A percentile compares a stretch with the other conserved stretches of the same genome.
These are phyloP conservation scores for Veloboletus limbatus DNA, from an alignment of 1,284 basidiomycete genomes.

Conservation along the genomic window DNA sequence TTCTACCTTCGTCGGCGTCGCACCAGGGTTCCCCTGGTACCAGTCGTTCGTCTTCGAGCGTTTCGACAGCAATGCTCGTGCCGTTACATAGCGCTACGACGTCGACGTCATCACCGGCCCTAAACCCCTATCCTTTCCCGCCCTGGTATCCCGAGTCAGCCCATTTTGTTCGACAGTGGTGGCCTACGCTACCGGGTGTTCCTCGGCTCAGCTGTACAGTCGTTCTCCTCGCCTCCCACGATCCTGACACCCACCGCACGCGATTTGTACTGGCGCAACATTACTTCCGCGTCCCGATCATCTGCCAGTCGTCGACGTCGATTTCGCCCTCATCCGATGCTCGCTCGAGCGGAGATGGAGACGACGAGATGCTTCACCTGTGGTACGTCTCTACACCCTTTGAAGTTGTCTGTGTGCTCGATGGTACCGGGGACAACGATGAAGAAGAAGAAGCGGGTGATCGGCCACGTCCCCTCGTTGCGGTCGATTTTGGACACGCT, in stretches of 20 bases:
- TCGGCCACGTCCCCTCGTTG: slow-evolving; percentile 62
- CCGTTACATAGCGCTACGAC: background rate
- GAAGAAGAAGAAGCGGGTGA: slow-evolving; percentile 39
- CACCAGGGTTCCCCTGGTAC: slow-evolving; percentile 10
- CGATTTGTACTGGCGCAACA: slow-evolving; percentile 71
- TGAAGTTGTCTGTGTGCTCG: slow-evolving; percentile 64
- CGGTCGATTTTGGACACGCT: slow-evolving; percentile 76
- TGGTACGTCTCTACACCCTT: slow-evolving; percentile 71
- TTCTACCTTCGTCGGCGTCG: slow-evolving; percentile 7
- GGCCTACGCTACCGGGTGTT: slow-evolving; percentile 60
- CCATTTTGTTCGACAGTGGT: slow-evolving; percentile 76
- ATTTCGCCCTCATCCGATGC: background rate
- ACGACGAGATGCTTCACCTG: slow-evolving; percentile 55
- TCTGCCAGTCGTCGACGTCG: slow-evolving; percentile 11
- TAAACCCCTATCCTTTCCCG: slow-evolving; percentile 54
- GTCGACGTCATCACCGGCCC: slow-evolving; percentile 7
- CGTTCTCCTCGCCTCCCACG: slow-evolving; percentile 60
- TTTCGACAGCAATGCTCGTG: background rate
- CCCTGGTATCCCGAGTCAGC: slow-evolving; percentile 68
- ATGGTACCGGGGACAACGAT: slow-evolving; percentile 37
- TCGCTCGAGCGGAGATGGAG: slow-evolving; percentile 18
- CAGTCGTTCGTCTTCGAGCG: slow-evolving; percentile 9
- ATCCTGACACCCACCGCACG: slow-evolving; percentile 52
- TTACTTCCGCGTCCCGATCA: slow-evolving; percentile 65
- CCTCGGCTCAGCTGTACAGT: slow-evolving; percentile 69